phyloP scores from a whole-genome alignment of 225 moss, liverwort and hornwort species.

The Physcomitrellopsis africana region DNA sequence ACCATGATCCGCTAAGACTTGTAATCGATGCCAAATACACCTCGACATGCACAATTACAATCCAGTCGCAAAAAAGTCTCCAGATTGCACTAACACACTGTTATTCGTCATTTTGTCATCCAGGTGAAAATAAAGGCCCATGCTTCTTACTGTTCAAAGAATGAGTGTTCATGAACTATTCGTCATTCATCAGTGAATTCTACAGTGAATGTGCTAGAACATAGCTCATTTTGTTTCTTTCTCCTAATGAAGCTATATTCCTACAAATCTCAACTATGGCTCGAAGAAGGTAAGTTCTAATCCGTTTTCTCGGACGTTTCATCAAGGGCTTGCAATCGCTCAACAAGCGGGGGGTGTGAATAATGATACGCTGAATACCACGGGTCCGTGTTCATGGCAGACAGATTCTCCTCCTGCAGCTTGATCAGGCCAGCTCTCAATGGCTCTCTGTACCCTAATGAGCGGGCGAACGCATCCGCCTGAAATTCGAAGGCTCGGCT shows the following conservation, averaged over 20 bases:
- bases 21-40: constrained; percentile 13
- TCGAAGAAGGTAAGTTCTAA: constrained; percentile 30
- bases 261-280: constrained; percentile 36
- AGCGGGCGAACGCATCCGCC: neutral
- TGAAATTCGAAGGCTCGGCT: constrained; percentile 71
- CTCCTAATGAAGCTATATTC: constrained; percentile 33
- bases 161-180: constrained; percentile 41
- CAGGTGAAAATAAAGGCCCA: constrained; percentile 38
- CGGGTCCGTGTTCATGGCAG: constrained; percentile 94
- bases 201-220: constrained; percentile 44
- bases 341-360: constrained; percentile 96
- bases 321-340: constrained; percentile 94
- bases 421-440: constrained; percentile 94
- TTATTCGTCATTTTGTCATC: constrained; percentile 28
- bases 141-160: constrained; percentile 34
- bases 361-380: constrained; percentile 98
- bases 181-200: constrained; percentile 38
- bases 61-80: constrained; percentile 29
- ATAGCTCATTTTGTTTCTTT: constrained; percentile 22
- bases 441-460: constrained; percentile 57
- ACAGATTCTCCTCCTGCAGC: constrained; percentile 98
- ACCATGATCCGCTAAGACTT: neutral
- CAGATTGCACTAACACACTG: constrained; percentile 31
- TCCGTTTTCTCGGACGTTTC: constrained; percentile 63
- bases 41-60: constrained; percentile 37